phyloP scores from a whole-genome alignment of 176 grass and related monocot species.

The Aegilops longissima region DNA sequence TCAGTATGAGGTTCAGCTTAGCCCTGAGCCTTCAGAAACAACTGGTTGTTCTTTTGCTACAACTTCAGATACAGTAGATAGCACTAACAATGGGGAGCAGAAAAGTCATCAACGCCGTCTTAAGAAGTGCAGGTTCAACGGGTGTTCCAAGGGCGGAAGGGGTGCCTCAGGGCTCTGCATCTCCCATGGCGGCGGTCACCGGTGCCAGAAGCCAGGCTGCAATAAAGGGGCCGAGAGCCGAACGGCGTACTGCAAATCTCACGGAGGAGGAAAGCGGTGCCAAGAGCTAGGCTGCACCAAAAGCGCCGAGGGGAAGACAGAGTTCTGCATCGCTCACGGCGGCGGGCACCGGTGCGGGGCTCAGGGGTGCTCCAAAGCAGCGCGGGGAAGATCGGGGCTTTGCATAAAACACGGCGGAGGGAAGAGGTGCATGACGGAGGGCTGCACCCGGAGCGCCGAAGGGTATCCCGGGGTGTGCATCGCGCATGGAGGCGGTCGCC shows the following conservation, averaged over 20 bases:
- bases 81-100: constrained; percentile 29
- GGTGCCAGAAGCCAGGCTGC: constrained; percentile 87
- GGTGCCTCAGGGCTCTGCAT: constrained; percentile 86
- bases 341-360: constrained; percentile 57
- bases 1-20: constrained; percentile 36
- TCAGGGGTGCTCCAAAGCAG: constrained; percentile 56
- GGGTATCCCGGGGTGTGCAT: constrained; percentile 80
- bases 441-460: constrained; percentile 70
- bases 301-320: constrained; percentile 88
- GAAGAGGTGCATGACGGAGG: constrained; percentile 74
- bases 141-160: constrained; percentile 81
- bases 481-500: constrained; percentile 82
- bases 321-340: constrained; percentile 86
- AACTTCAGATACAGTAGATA: constrained; percentile 43
- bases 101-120: constrained; percentile 55
- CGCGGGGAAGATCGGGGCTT: constrained; percentile 70
- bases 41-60: constrained; percentile 50
- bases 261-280: constrained; percentile 83
- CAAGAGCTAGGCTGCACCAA: constrained; percentile 87
- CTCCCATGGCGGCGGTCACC: constrained; percentile 81
- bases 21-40: constrained; percentile 55
- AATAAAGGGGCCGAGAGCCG: constrained; percentile 88
- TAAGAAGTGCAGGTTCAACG: constrained; percentile 90
- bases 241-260: constrained; percentile 78
- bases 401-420: constrained; percentile 88